These are phyloP conservation scores for Solanum ossicruentum DNA, from an alignment of 257 asterid genomes.

Conservation along the genomic window DNA sequence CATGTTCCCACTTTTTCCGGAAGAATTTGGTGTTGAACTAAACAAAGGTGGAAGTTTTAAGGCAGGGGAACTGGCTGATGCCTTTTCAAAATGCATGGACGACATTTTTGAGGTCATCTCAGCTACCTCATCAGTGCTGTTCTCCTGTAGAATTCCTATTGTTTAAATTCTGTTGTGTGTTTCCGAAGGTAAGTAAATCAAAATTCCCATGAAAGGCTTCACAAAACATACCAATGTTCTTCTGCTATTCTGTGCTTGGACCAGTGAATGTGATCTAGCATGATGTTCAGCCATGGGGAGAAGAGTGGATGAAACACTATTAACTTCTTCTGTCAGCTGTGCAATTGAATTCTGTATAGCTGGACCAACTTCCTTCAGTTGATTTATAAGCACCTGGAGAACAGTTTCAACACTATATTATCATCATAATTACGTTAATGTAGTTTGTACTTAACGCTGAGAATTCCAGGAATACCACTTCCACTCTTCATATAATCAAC, in stretches of 20 bases:
- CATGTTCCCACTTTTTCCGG: conserved; percentile 60
- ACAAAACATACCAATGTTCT: conserved; percentile 35
- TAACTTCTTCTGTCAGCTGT: conserved; percentile 81
- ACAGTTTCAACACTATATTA: background rate
- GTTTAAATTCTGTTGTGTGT: background rate
- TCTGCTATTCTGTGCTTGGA: conserved; percentile 68
- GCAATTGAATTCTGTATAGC: conserved; percentile 77
- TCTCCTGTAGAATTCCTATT: conserved; percentile 38
- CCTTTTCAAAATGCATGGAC: conserved; percentile 61
- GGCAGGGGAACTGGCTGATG: conserved; percentile 66
- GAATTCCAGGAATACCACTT: background rate
- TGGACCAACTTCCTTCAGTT: conserved; percentile 94
- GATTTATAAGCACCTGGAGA: conserved; percentile 88
- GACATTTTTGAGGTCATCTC: conserved; percentile 72
- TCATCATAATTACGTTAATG: background rate
- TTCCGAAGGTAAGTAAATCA: background rate
- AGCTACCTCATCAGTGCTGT: conserved; percentile 47
- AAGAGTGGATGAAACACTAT: conserved; percentile 53
- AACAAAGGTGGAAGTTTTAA: conserved; percentile 90
- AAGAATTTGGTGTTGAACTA: conserved; percentile 82
- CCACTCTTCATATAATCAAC: background rate
- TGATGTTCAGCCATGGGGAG: conserved; percentile 40
- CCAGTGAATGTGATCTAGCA: conserved; percentile 59
- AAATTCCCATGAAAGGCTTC: background rate
- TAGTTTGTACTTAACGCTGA: background rate